Base-by-base conservation (phyloP, 2,329 filamentous ascomycete genomes). In the Thielaviopsis populi region DNA sequence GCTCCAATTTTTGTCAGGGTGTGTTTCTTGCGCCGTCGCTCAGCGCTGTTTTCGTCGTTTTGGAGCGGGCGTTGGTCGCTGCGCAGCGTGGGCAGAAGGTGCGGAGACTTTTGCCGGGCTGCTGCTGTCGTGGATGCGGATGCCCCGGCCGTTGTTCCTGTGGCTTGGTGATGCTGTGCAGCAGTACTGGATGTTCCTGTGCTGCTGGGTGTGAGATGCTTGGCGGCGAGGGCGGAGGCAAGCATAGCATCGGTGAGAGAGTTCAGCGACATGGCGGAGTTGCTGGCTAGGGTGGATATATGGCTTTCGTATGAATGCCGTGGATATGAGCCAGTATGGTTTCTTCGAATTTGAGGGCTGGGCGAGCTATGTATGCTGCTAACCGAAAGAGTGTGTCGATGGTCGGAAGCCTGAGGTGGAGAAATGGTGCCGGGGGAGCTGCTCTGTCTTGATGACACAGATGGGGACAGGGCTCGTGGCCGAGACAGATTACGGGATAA, bases 171-270 rank as follows among this genome's bases (percentile, higher is more conserved):
- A 19, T 19, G 58, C 24, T 46, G 58, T 30, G 42, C 13, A 30
- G 43, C 30, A 24, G 63, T 70, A 74, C 76, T 69, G 56, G 74
- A 70, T 73, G 53, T 56, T n/a, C 76, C 69, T 50, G 75, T 71
- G 67, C 72, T 73, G 65, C 74, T 74, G 56, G 72, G 77, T 62
- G 71, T 76, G 63, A 74, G 75, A 67, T 83, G 82, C 1, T 84
- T 79, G 0, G 86, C 83, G 4, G 88, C 88, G 0, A 91, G 77
- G 27, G 85, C 87, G 1, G 87, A 84, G 1, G 87, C 88, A 69
- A 91, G 80, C 65, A 91, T 89, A 67, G 88, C 88, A 69, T 83
- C 83, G 13, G 87, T 84, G 7, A 91, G 80, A 0, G 84, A 84
- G 65, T 85, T 80, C 10, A 88, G 77, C 0, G 80, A 80, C 33